phyloP scores from a whole-genome alignment of 2,329 filamentous ascomycete species.

The Teratosphaeria nubilosa region DNA sequence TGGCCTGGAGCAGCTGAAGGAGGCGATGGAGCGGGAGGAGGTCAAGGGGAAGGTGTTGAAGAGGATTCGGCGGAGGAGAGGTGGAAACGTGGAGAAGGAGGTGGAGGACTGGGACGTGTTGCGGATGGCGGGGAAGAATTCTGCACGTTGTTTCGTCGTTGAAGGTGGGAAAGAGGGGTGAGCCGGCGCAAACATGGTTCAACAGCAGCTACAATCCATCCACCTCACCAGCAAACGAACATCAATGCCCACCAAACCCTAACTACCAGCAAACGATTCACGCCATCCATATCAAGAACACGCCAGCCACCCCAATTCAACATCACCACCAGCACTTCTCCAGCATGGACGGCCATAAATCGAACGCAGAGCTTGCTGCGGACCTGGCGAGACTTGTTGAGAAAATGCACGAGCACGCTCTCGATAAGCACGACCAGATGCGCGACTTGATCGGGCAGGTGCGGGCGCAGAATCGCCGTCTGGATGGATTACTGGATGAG shows the following conservation, averaged over 20 bases:
- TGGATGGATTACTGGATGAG: background rate
- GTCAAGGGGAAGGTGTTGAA: conserved; percentile 44
- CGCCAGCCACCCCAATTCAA: background rate
- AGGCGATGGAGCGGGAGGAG: conserved; percentile 51
- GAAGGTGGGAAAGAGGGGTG: conserved; percentile 43
- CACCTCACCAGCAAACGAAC: background rate
- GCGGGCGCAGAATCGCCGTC: background rate
- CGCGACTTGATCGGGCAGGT: background rate
- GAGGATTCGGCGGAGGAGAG: conserved; percentile 40
- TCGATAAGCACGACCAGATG: background rate
- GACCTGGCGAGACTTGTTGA: background rate
- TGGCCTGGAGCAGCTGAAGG: conserved; percentile 46
- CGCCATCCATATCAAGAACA: background rate
- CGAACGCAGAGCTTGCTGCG: background rate
- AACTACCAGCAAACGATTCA: background rate
- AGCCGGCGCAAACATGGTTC: background rate
- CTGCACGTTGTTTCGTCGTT: conserved; percentile 69
- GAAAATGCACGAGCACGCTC: background rate
- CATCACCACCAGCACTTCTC: background rate
- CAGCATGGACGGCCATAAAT: background rate
- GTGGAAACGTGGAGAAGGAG: conserved; percentile 29
- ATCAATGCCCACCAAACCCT: background rate
- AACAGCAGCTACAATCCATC: too few species aligned
- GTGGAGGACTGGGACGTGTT: conserved; percentile 64
- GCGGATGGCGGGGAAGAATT: conserved; percentile 52